Base-by-base conservation (phyloP, 2,329 filamentous ascomycete species). In the Paraphoma chrysanthemicola region DNA sequence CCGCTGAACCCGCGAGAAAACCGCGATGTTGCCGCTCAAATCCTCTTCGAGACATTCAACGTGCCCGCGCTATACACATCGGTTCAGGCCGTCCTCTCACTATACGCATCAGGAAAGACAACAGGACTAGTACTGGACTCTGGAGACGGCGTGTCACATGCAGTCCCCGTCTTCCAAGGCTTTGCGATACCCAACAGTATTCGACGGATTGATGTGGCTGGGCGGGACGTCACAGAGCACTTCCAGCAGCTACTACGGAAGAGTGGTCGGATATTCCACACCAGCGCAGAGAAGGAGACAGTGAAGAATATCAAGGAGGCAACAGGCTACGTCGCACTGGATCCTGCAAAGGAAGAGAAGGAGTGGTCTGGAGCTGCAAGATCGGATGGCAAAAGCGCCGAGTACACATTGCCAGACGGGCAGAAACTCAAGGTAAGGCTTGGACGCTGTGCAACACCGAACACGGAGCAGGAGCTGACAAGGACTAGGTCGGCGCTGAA, bases 251-350 rank as follows among this genome's bases (percentile, higher is more conserved):
- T 98, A 67, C 82, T 99, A 66, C 87, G 95, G 71, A 98, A 97
- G 83, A 91, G 89, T 68, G 95, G 95, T 48, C 92, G 95, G 74
- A 88, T 97, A 16, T 96, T 99, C 77, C 94, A 98, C 79, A 99
- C 95, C 16, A 97, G 93, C 75, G 95, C 95, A 11, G 95, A 99
- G 83, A 99, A 99, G 82, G 95, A 99, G 80, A 93, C 97, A n/a
- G 95, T 99, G 55, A 88, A 94, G 64, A 85, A 92, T 78, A 97
- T 99, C 81, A 99, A 99, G 81, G 95, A 99, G 83, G 91, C 91
- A 73, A 90, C 92, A 46, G 90, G 91, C 54, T 99, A 98, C 76
- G 90, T 99, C 39, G 93, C 95, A 23, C 81, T 91, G 50, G 93
- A 98, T 76, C 93, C 95, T 7, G 90, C 90, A 74, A 93, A 91